phyloP scores from a whole-genome alignment of 2,329 filamentous ascomycete species.

The Xylariaceae sp. region DNA sequence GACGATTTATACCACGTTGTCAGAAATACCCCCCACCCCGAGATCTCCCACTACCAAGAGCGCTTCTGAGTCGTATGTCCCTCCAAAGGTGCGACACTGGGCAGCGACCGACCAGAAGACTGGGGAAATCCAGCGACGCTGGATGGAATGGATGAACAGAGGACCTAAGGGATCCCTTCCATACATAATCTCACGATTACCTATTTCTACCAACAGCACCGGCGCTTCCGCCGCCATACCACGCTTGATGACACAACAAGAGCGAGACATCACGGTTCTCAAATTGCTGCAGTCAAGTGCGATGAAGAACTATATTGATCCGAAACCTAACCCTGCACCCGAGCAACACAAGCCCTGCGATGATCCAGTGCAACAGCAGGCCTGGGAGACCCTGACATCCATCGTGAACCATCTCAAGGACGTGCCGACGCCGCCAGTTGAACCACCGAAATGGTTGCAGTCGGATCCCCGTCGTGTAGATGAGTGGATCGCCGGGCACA shows the following conservation, averaged over 20 bases:
- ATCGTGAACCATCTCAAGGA: conserved; percentile 39
- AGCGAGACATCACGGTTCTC: conserved; percentile 36
- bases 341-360: conserved; percentile 32
- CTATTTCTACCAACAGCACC: conserved; percentile 17
- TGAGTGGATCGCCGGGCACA: conserved; percentile 51
- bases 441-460: conserved; percentile 51
- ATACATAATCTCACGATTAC: conserved; percentile 41
- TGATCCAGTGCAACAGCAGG: conserved; percentile 41
- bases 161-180: conserved; percentile 41
- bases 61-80: conserved; percentile 17
- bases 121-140: conserved; percentile 47
- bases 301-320: conserved; percentile 41
- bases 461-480: conserved; percentile 43
- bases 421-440: conserved; percentile 46
- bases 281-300: conserved; percentile 42
- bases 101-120: conserved; percentile 35
- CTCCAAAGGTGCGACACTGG: conserved; percentile 13
- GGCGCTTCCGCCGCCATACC: conserved; percentile 6
- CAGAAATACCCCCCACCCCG: conserved; percentile 54
- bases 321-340: conserved; percentile 32
- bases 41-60: conserved; percentile 46
- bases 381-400: conserved; percentile 40
- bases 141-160: conserved; percentile 42
- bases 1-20: conserved; percentile 52
- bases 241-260: conserved; percentile 34